phyloP scores from a whole-genome alignment of 164 flowering plant genomes.

The Kingdonia uniflora region DNA sequence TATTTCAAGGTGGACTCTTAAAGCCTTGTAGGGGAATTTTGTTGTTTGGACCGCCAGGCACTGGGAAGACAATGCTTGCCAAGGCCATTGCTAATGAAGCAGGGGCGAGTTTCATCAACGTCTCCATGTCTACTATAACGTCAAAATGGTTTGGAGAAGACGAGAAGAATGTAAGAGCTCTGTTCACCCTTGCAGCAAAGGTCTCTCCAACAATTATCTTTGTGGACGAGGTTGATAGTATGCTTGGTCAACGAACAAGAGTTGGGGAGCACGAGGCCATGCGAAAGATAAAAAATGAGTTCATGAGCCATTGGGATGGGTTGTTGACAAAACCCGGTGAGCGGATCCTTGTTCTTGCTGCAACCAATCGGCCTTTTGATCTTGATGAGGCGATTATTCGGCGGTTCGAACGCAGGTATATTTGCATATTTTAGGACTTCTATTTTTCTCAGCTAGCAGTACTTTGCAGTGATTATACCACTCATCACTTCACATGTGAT shows the following conservation, averaged over 20 bases:
- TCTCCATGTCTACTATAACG: slow-evolving; percentile 94
- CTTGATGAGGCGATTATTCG: slow-evolving; percentile 97
- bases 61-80: slow-evolving; percentile 96
- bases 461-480: too few species aligned
- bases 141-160: slow-evolving; percentile 99
- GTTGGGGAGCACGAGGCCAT: slow-evolving; percentile 98
- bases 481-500: too few species aligned
- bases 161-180: slow-evolving; percentile 90
- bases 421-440: too few species aligned
- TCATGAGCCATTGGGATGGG: slow-evolving; percentile 99
- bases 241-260: slow-evolving; percentile 88
- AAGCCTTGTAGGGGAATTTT: slow-evolving; percentile 93
- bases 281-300: slow-evolving; percentile 96
- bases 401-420: slow-evolving; percentile 89
- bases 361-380: slow-evolving; percentile 95
- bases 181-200: slow-evolving; percentile 86
- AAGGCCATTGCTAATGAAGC: slow-evolving; percentile 97
- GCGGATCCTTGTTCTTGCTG: slow-evolving; percentile 87
- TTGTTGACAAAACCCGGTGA: slow-evolving; percentile 70
- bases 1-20: slow-evolving; percentile 81
- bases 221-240: slow-evolving; percentile 97
- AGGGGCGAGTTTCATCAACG: slow-evolving; percentile 95
- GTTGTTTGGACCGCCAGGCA: slow-evolving; percentile 96
- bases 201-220: slow-evolving; percentile 93
- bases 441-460: too few species aligned